Conservation (phyloP, 129 eudicot species). For the Flaveria trinervia region DNA sequence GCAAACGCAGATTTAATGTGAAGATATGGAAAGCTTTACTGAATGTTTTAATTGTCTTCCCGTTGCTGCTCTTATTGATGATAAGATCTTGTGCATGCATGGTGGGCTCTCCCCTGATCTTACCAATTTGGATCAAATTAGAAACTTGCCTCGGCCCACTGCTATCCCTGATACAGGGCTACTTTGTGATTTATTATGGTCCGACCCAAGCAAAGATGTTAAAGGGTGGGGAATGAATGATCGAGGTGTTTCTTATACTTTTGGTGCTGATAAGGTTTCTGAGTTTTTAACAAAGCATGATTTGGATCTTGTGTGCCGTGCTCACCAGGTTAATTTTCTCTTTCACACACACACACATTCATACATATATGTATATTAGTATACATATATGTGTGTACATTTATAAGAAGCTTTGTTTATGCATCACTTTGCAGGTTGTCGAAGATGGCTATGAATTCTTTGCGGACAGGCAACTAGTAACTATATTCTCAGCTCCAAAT, state of each 20-base stretch:
- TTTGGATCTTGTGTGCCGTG: conserved; percentile 90
- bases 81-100: conserved; percentile 94
- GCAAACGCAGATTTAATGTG: conserved; percentile 80
- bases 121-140: conserved; percentile 64
- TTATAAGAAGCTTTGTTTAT: neutral
- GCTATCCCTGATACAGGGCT: conserved; percentile 84
- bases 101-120: conserved; percentile 96
- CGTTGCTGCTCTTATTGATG: conserved; percentile 87
- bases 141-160: conserved; percentile 76
- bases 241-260: conserved; percentile 87
- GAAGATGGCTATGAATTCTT: conserved; percentile 92
- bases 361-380: neutral
- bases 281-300: conserved; percentile 77
- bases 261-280: conserved; percentile 85
- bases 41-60: conserved; percentile 90
- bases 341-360: neutral
- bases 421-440: conserved; percentile 54
- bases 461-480: conserved; percentile 87
- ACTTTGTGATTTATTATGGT: conserved; percentile 91
- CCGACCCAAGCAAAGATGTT: conserved; percentile 85
- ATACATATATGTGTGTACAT: neutral
- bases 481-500: conserved; percentile 81
- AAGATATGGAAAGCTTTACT: conserved; percentile 81
- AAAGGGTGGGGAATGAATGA: conserved; percentile 97
- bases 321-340: conserved; percentile 61